A percentile compares a stretch with the other conserved stretches of the same genome.
phyloP scores from a whole-genome alignment of 768 basidiomycete species.

The Termitomyces sp. region DNA sequence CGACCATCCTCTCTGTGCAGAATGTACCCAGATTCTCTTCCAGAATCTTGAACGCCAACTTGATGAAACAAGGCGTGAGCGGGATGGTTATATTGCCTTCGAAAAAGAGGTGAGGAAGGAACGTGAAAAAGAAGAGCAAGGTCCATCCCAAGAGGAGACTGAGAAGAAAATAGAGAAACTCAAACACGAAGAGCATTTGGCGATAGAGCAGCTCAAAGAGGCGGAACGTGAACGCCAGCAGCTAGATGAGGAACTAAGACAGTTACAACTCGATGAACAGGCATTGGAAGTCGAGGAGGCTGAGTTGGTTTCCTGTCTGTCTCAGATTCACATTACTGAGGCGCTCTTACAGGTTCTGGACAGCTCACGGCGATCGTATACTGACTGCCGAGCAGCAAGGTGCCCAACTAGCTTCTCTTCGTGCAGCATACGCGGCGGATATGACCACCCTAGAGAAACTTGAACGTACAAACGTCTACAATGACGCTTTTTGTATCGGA shows the following conservation, averaged over 20 bases:
- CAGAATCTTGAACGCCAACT: conserved; percentile 72
- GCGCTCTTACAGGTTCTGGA: conserved; percentile 67
- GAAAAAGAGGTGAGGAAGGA: conserved; percentile 86
- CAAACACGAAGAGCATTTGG: conserved; percentile 63
- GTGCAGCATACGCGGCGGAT: conserved; percentile 77
- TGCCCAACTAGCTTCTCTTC: conserved; percentile 66
- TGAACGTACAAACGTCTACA: conserved; percentile 91
- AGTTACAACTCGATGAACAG: conserved; percentile 75
- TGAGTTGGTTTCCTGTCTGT: conserved; percentile 48
- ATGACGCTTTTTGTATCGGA: conserved; percentile 93
- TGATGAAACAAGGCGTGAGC: conserved; percentile 87
- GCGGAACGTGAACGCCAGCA: conserved; percentile 77
- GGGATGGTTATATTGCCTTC: conserved; percentile 92
- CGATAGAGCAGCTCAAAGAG: conserved; percentile 69
- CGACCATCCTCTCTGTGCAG: conserved; percentile 92
- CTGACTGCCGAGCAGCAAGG: conserved; percentile 62
- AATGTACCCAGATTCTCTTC: conserved; percentile 86
- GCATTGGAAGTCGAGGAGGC: conserved; percentile 80
- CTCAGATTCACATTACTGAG: conserved; percentile 9
- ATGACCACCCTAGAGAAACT: conserved; percentile 77
- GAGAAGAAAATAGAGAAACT: conserved; percentile 72
- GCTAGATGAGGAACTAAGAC: conserved; percentile 67
- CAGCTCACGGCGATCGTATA: conserved; percentile 69
- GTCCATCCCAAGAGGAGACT: conserved; percentile 58
- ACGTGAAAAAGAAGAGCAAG: conserved; percentile 66